Evolutionary conservation across 1,284 basidiomycete species (phyloP).

Genomic region (Blastosporella zonata): DNA sequence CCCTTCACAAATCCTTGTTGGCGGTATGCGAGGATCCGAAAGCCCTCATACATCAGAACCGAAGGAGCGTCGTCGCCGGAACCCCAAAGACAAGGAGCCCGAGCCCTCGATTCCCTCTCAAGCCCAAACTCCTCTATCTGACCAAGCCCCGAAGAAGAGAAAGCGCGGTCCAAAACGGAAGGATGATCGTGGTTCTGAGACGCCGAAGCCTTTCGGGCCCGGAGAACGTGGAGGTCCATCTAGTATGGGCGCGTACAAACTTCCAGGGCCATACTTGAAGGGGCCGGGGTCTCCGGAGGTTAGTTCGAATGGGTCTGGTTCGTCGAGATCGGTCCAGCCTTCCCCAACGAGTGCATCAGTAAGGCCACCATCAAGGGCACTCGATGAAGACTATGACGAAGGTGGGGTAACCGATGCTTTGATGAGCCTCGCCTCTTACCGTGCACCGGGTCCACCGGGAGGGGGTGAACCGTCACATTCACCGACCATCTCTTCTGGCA

Average conservation of each 20-base stretch:
- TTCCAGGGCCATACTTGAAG: constrained; percentile 31
- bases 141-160: constrained; percentile 33
- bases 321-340: constrained; percentile 58
- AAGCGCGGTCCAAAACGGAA: constrained; percentile 35
- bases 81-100: constrained; percentile 32
- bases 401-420: constrained; percentile 61
- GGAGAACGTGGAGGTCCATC: constrained; percentile 22
- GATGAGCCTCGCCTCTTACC: constrained; percentile 52
- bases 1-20: constrained; percentile 26
- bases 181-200: constrained; percentile 36
- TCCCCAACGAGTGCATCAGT: constrained; percentile 63
- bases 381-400: constrained; percentile 85
- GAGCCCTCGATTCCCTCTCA: constrained; percentile 26
- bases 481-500: constrained; percentile 51
- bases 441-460: constrained; percentile 31
- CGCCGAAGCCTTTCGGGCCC: constrained; percentile 30
- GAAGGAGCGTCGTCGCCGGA: constrained; percentile 30
- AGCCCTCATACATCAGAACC: constrained; percentile 34
- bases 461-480: constrained; percentile 39
- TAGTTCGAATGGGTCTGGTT: constrained; percentile 60
- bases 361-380: constrained; percentile 55
- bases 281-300: constrained; percentile 51
- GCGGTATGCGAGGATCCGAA: constrained; percentile 37
- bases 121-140: constrained; percentile 23
- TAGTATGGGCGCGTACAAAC: constrained; percentile 24